Percentiles rank a stretch among this genome's conserved stretches.
These are phyloP conservation scores for Kitagawia praeruptora DNA, from an alignment of 129 eudicot genomes.

Conservation along the genomic window DNA sequence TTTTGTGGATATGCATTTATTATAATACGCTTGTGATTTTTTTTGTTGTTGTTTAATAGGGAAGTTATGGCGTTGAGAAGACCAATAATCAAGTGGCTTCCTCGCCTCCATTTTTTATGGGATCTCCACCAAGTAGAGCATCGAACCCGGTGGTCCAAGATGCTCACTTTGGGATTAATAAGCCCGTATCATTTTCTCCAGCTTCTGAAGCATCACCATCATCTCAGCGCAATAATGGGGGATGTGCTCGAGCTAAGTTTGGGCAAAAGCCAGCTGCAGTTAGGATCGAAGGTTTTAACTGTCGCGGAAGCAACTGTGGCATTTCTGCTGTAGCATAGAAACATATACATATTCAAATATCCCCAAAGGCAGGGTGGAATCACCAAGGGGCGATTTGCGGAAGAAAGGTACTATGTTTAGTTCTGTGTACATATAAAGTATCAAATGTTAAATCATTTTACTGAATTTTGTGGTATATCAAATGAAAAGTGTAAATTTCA, in stretches of 20 bases:
- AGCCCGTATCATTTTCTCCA: constrained; percentile 15
- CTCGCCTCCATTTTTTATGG: constrained; percentile 56
- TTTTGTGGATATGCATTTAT: neutral
- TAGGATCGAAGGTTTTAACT: constrained; percentile 64
- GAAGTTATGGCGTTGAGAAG: constrained; percentile 26
- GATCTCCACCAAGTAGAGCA: constrained; percentile 65
- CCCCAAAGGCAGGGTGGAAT: constrained; percentile 4
- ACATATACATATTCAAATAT: neutral
- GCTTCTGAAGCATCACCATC: constrained; percentile 28
- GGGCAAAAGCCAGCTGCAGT: constrained; percentile 42
- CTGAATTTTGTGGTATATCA: constrained; percentile 15
- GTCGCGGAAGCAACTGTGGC: constrained; percentile 35
- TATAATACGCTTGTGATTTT: neutral
- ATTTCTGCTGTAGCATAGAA: constrained; percentile 41
- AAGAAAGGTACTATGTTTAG: constrained; percentile 18
- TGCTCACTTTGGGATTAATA: constrained; percentile 33
- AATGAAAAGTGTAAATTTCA: constrained; percentile 21
- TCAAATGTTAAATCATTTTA: constrained; percentile 13
- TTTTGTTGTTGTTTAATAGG: constrained; percentile 17
- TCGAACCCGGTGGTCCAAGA: constrained; percentile 63
- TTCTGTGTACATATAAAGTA: constrained; percentile 24
- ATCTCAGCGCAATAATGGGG: constrained; percentile 31
- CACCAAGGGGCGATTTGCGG: constrained; percentile 10
- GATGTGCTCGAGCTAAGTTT: constrained; percentile 30
- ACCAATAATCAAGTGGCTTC: constrained; percentile 30